Percentiles rank a stretch among this genome's conserved stretches.
phyloP scores from a whole-genome alignment of 202 grass and related monocot species.

The Musa balbisiana region DNA sequence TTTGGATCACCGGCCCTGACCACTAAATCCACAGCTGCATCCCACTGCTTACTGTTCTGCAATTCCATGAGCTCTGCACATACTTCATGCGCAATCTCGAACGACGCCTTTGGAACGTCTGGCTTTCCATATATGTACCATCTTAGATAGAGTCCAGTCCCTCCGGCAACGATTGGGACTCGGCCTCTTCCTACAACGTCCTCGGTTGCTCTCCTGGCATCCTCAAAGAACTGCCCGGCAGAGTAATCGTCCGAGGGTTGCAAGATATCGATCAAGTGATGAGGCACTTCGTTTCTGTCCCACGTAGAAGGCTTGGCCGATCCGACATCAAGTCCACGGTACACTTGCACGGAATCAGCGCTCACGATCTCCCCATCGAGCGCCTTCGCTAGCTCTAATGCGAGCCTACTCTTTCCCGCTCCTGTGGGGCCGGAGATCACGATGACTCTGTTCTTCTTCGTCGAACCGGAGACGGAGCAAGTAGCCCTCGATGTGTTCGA shows the following conservation, averaged over 20 bases:
- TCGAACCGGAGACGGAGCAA: neutral
- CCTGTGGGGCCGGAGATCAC: slow-evolving; percentile 68
- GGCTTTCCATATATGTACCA: slow-evolving; percentile 97
- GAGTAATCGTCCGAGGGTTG: slow-evolving; percentile 65
- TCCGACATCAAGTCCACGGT: slow-evolving; percentile 58
- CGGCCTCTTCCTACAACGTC: slow-evolving; percentile 35
- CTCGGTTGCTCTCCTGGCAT: slow-evolving; percentile 43
- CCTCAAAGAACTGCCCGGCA: slow-evolving; percentile 57
- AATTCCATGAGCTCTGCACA: slow-evolving; percentile 46
- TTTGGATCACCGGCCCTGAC: slow-evolving; percentile 57
- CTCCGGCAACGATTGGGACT: slow-evolving; percentile 57
- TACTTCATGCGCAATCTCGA: slow-evolving; percentile 32
- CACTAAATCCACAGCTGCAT: slow-evolving; percentile 61
- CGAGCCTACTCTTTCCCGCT: slow-evolving; percentile 60
- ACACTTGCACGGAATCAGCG: slow-evolving; percentile 69
- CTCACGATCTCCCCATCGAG: slow-evolving; percentile 76
- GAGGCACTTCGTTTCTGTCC: slow-evolving; percentile 37
- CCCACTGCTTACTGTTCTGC: slow-evolving; percentile 44
- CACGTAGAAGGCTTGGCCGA: slow-evolving; percentile 53
- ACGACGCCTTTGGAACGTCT: slow-evolving; percentile 45
- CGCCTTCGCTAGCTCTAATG: slow-evolving; percentile 52
- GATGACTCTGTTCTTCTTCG: slow-evolving; percentile 49
- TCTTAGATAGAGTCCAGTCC: slow-evolving; percentile 71
- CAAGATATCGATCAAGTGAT: slow-evolving; percentile 61
- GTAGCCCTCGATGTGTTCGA: slow-evolving; percentile 7